Conservation (phyloP, 345 rosid genomes). For the Punica granatum region DNA sequence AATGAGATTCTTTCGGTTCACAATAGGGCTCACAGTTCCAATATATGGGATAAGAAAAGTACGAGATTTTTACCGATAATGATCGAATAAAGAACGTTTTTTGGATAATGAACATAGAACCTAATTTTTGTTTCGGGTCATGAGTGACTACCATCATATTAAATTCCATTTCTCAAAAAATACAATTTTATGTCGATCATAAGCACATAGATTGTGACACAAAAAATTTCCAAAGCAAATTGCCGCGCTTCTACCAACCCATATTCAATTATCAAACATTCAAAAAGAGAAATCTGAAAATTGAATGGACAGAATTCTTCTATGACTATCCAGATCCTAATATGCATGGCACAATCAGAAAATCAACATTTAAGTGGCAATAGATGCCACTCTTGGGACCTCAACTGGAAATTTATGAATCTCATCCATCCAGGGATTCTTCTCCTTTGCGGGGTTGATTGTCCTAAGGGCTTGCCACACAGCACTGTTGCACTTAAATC, state of each 20-base stretch:
- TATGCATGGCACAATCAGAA: background rate
- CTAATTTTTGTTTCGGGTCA: no score
- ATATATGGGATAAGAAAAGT: no score
- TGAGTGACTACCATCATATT: no score
- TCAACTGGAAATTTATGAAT: slow-evolving; percentile 69
- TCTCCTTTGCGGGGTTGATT: slow-evolving; percentile 58
- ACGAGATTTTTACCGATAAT: no score
- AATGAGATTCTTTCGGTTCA: no score
- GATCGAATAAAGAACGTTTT: no score
- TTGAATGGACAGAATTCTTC: background rate
- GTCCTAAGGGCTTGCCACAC: slow-evolving; percentile 80
- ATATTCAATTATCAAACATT: background rate
- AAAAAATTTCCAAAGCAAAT: no score
- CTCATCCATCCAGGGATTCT: slow-evolving; percentile 83
- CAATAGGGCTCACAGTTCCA: no score
- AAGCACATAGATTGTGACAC: no score
- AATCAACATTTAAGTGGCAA: slow-evolving; percentile 6
- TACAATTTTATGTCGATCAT: no score
- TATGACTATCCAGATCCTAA: background rate
- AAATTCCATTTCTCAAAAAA: no score
- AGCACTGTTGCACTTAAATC: slow-evolving; percentile 92
- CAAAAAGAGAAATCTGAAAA: background rate
- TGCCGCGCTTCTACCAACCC: background rate
- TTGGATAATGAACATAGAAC: no score
- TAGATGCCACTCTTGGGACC: slow-evolving; percentile 42